Evolutionary conservation across 345 rosid species (phyloP).

Genomic region (Populus pruinosa): DNA sequence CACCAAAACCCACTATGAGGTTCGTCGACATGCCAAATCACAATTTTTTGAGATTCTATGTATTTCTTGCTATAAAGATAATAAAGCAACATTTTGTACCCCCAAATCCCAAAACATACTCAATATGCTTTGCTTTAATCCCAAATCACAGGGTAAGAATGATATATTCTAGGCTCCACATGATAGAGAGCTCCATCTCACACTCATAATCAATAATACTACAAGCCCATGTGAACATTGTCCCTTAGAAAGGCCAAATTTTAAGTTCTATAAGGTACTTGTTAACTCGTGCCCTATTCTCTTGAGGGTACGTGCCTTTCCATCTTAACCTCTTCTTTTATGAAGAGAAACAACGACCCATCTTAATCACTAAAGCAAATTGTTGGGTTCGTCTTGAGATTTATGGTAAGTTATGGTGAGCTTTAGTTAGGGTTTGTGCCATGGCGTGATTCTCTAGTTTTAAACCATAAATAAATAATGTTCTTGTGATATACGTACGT

Average conservation of each 20-base stretch:
- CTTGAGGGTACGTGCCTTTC: conserved; percentile 10
- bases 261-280: conserved; percentile 7
- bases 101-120: too few relatives aligned
- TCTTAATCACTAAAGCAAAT: conserved; percentile 24
- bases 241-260: conserved; percentile 26
- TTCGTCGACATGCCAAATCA: conserved; percentile 5
- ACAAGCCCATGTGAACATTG: conserved; percentile 32
- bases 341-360: conserved; percentile 9
- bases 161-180: background rate
- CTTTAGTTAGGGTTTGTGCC: background rate
- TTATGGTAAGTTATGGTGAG: background rate
- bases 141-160: background rate
- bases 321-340: conserved; percentile 35
- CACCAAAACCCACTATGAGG: conserved; percentile 1
- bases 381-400: conserved; percentile 5
- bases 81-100: too few relatives aligned
- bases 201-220: too few relatives aligned
- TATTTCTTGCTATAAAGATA: too few relatives aligned
- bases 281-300: background rate
- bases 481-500: background rate
- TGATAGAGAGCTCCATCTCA: background rate
- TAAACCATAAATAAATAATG: background rate
- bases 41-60: too few relatives aligned
- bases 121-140: too few relatives aligned
- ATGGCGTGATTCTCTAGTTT: background rate